Percentiles rank a stretch among this genome's conserved stretches.
These are phyloP conservation scores for Scorias spongiosa DNA, from an alignment of 2,329 filamentous ascomycete species.

Conservation along the genomic window DNA sequence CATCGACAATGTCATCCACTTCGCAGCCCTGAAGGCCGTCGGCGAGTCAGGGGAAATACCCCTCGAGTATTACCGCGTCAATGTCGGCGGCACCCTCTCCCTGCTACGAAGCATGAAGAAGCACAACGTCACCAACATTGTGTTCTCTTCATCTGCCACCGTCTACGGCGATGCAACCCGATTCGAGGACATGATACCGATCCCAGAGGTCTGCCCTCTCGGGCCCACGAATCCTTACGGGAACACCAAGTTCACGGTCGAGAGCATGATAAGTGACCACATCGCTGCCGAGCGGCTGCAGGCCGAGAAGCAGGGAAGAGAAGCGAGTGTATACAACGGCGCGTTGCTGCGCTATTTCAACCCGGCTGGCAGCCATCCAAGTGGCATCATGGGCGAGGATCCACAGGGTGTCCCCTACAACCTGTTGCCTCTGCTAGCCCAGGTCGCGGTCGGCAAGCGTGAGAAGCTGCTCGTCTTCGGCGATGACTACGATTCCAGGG, in stretches of 20 bases:
- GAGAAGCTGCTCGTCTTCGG: conserved; percentile 92
- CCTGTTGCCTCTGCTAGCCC: conserved; percentile 79
- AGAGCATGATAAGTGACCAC: conserved; percentile 81
- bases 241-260: conserved; percentile 85
- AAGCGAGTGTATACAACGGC: conserved; percentile 73
- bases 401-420: conserved; percentile 93
- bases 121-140: conserved; percentile 88
- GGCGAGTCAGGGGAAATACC: conserved; percentile 90
- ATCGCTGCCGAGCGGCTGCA: conserved; percentile 77
- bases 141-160: conserved; percentile 95
- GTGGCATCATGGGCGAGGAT: conserved; percentile 95
- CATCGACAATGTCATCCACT: conserved; percentile 98
- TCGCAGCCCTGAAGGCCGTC: conserved; percentile 94
- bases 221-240: conserved; percentile 97
- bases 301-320: conserved; percentile 62
- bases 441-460: conserved; percentile 88
- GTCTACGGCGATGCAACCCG: conserved; percentile 96
- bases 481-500: conserved; percentile 78
- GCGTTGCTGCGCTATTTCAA: conserved; percentile 96
- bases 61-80: conserved; percentile 94
- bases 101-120: conserved; percentile 76
- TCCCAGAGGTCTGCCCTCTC: conserved; percentile 90
- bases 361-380: conserved; percentile 85
- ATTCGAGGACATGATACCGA: conserved; percentile 96
- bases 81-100: conserved; percentile 80